phyloP scores from a whole-genome alignment of 306 rosid genomes.

The Calophaca sinica region DNA sequence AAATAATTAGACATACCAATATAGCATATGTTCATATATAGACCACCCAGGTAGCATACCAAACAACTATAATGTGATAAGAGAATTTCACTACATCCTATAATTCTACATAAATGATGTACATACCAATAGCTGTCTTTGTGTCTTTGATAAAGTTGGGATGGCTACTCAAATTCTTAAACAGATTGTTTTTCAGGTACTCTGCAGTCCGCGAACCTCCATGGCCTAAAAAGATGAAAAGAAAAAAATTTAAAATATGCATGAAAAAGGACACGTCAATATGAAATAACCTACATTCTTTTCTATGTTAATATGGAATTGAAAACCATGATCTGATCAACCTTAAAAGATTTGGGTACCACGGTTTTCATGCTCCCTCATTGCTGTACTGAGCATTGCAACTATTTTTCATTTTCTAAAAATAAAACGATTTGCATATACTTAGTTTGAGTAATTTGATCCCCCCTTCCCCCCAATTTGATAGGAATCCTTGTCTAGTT shows the following conservation, averaged over 20 bases:
- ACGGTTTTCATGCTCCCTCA: slow-evolving; percentile 4
- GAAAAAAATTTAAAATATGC: slow-evolving; percentile 15
- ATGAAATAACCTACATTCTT: slow-evolving; percentile 19
- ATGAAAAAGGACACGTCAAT: neutral
- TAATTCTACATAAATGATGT: neutral
- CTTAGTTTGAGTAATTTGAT: slow-evolving; percentile 14
- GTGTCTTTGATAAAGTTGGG: slow-evolving; percentile 81
- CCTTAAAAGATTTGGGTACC: slow-evolving; percentile 10
- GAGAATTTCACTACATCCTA: slow-evolving; percentile 23
- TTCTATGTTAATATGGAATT: slow-evolving; percentile 12
- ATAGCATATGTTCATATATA: slow-evolving; percentile 28
- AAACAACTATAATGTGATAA: slow-evolving; percentile 20
- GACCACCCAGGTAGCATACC: slow-evolving; percentile 33
- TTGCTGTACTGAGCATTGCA: slow-evolving; percentile 16
- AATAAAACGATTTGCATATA: slow-evolving; percentile 11
- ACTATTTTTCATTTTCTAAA: slow-evolving; percentile 9
- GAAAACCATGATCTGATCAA: neutral
- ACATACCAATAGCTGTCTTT: slow-evolving; percentile 80
- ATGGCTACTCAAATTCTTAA: slow-evolving; percentile 78
- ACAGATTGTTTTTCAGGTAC: slow-evolving; percentile 78
- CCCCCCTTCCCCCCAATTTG: neutral
- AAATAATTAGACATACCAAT: slow-evolving; percentile 15
- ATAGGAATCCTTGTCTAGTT: slow-evolving; percentile 6
- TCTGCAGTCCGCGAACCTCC: slow-evolving; percentile 93
- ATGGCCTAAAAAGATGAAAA: slow-evolving; percentile 63